Base-by-base conservation (phyloP, 176 grass and related monocot species). In the Zizania latifolia region DNA sequence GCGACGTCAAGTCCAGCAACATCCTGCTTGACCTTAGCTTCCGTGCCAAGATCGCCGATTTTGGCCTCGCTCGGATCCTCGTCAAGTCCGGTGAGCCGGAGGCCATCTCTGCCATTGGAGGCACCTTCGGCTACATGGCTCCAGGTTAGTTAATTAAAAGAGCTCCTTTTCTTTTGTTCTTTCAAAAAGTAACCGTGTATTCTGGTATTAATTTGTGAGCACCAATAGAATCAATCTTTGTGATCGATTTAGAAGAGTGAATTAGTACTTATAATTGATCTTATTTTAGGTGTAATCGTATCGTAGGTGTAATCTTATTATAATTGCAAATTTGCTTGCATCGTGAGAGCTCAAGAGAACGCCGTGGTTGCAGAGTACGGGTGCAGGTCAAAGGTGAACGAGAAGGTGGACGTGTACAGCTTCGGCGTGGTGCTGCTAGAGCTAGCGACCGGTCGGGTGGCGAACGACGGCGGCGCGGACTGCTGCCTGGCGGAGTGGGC, bases 351-450 rank as follows among this genome's bases (percentile, higher is more conserved):
- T 26, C 11, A 19, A 15, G 37, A 46, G 37, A 57, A 36, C 28
- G 12, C 32, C 36, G 17, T 60, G 32, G 10, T 32, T 65, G 71
- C 70, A 93, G 92, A 95, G 80, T 89, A 44, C 15, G 80, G 34
- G 2, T 65, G 36, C 8, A 27, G 34, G 8, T 33, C 11, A 3
- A 89, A 86, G 77, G 68, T 91, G 19, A 79, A 67, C 48, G 45
- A 95, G 86, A 95, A 95, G 72, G 86, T 89, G 64, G 92, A 95
- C 62, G 85, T 91, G 65, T 95, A 82, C n/a, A 91, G 88, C 59
- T 95, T 95, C 14, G 92, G 88, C 15, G 92, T 89, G 5, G 92
- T 95, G 57, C 86, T 95, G 35, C 75, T 95, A 62, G 92, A 95
- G 79, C 72, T 95, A 6, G 38, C 15, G 0, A 95, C 88, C 0